Conservation (phyloP, 1,284 basidiomycete species). For the Fomes fomentarius region DNA sequence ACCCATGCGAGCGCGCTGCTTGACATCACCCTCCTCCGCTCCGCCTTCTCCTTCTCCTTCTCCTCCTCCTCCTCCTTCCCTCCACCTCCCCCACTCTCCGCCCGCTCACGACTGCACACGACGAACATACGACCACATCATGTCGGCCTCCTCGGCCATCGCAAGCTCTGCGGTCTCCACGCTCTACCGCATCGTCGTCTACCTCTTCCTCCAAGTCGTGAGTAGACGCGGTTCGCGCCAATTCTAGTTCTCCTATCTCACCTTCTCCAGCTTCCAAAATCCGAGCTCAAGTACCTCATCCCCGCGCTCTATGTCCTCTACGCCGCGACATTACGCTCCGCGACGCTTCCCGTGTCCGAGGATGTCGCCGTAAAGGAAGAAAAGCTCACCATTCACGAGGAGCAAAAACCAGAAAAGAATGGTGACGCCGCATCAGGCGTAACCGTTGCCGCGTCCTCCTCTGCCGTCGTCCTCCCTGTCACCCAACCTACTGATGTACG, state of each 20-base stretch:
- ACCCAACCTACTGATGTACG: constrained; percentile 11
- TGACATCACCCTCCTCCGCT: constrained; percentile 10
- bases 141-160: constrained; percentile 24
- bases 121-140: constrained; percentile 6
- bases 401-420: constrained; percentile 15
- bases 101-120: constrained; percentile 7
- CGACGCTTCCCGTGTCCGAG: constrained; percentile 14
- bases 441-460: constrained; percentile 11
- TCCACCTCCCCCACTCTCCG: background rate
- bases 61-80: background rate
- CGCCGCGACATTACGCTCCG: constrained; percentile 8
- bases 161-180: constrained; percentile 28
- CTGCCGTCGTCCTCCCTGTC: constrained; percentile 11
- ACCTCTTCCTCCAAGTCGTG: constrained; percentile 31
- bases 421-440: constrained; percentile 17
- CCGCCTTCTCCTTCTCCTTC: background rate
- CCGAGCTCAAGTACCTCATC: constrained; percentile 15
- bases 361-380: constrained; percentile 17
- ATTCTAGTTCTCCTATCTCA: background rate
- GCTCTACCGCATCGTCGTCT: constrained; percentile 26
- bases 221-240: constrained; percentile 3
- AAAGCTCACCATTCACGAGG: constrained; percentile 7
- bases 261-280: constrained; percentile 8
- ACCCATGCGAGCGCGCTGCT: constrained; percentile 8
- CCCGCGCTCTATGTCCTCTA: constrained; percentile 19